Evolutionary conservation across 441 rosid genomes (phyloP), one percentile per base, ranked within the genome.

Genomic region (Populus hybrid): DNA sequence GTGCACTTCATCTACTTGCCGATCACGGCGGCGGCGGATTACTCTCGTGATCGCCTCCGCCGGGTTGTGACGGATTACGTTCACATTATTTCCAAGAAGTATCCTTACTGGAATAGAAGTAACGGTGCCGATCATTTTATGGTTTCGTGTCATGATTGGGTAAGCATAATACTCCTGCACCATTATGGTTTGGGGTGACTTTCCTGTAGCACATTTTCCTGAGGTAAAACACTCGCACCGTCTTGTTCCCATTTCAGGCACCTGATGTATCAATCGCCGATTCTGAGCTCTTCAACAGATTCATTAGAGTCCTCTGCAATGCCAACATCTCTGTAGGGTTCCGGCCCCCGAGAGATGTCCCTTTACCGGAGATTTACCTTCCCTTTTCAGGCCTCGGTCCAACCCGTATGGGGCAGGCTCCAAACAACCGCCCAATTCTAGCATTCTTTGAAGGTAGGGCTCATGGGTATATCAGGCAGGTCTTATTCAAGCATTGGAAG

Each of bases 91-190:
- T 79, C 74, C 82, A 42, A 91, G 89, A 0, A 81, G 87, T 28
- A 95, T 90, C 78, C 80, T 87, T 42, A 84, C 80, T 69, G 90
- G 88, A 76, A 85, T 84, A 81, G 89, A 18, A 93, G 90, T 72
- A 34, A n/a, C 0, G 97, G 98, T 3, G 97, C 94, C 4, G 98
- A 95, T 76, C 98, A 95, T 78, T 93, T 95, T 76, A 69, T 93
- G 72, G 79, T 89, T 75, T 88, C 97, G n/a, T 93, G 97, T 54
- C 97, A 93, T 73, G 98, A 93, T 76, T 94, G 98, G 97, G 98
- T 92, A 78, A 1, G 50, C 4, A 42, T 42, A 40, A 40, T 10
- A 10, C 16, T 42, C 16, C 4, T 3, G 14, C 50, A 11, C 50
- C 16, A 3, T 42, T 42, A 42, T 42, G 50, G 50, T 42, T 3